Conservation (phyloP, 768 basidiomycete species). For the Flagelloscypha sp. region DNA sequence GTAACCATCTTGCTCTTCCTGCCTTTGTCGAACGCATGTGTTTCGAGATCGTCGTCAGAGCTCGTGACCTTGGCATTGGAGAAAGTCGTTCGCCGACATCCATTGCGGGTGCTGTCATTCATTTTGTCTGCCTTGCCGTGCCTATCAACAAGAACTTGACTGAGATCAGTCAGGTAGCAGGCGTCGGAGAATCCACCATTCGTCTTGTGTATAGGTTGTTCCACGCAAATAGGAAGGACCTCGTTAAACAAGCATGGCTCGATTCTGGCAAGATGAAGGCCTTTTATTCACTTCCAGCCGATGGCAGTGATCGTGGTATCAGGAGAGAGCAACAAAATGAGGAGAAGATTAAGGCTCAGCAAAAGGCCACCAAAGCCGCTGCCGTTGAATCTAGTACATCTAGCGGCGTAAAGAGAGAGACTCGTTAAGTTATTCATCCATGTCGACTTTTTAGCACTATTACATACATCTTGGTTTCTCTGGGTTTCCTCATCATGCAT, state of each 20-base stretch:
- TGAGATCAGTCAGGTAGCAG: conserved; percentile 86
- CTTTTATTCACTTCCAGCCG: too few relatives aligned
- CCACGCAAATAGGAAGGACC: conserved; percentile 60
- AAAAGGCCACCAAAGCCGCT: background rate
- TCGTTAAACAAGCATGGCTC: conserved; percentile 83
- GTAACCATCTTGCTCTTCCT: conserved; percentile 85
- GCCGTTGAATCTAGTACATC: too few relatives aligned
- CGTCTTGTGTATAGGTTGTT: conserved; percentile 82
- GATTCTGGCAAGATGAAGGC: conserved; percentile 70
- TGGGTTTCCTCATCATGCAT: too few relatives aligned
- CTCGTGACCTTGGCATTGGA: conserved; percentile 78
- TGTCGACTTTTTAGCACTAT: too few relatives aligned
- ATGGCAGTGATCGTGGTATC: too few relatives aligned
- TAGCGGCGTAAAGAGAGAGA: too few relatives aligned
- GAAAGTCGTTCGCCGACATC: conserved; percentile 94
- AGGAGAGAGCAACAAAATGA: too few relatives aligned
- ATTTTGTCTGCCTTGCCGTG: conserved; percentile 81
- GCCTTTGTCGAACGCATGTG: conserved; percentile 78
- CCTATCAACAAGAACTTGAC: conserved; percentile 66
- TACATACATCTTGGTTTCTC: too few relatives aligned
- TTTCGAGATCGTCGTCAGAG: conserved; percentile 71
- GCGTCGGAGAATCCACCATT: conserved; percentile 94
- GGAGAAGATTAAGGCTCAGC: too few relatives aligned
- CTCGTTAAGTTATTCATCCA: too few relatives aligned
- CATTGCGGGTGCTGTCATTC: conserved; percentile 96